phyloP scores from a whole-genome alignment of 192 early-diverging fungal species.

The Rhizoclosmatium sp. region DNA sequence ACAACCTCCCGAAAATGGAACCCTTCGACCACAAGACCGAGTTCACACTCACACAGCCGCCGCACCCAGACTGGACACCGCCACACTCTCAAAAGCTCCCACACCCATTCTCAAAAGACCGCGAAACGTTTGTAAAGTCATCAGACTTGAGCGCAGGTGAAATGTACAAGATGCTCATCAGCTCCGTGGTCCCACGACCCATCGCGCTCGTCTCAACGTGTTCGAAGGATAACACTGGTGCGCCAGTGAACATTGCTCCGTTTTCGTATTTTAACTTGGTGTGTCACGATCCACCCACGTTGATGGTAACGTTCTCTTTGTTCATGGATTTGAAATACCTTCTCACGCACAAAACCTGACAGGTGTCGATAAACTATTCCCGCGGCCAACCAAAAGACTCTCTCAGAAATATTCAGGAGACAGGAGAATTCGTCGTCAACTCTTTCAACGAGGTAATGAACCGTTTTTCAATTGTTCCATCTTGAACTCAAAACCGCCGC shows the following conservation, averaged over 20 bases:
- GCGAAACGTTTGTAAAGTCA: constrained; percentile 41
- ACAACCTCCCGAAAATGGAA: not conserved
- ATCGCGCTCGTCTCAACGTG: constrained; percentile 57
- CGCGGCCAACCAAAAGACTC: constrained; percentile 54
- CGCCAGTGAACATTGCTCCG: constrained; percentile 51
- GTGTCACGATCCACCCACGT: constrained; percentile 56
- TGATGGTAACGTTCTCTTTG: constrained; percentile 40
- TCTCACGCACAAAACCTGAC: not conserved
- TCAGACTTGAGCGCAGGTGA: constrained; percentile 33
- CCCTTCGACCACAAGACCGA: constrained; percentile 28
- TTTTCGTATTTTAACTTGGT: constrained; percentile 58
- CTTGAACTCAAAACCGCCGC: not conserved
- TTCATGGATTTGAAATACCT: not conserved
- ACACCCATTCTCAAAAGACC: constrained; percentile 18
- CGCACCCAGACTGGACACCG: constrained; percentile 38
- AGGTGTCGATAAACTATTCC: constrained; percentile 46
- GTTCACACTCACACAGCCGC: constrained; percentile 38
- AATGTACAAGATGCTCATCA: constrained; percentile 58
- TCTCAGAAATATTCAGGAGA: constrained; percentile 52
- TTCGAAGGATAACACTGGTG: constrained; percentile 15
- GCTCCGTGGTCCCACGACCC: constrained; percentile 55
- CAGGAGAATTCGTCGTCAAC: constrained; percentile 59
- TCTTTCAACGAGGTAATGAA: constrained; percentile 47
- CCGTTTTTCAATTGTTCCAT: not conserved
- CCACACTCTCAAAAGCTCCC: constrained; percentile 34